Evolutionary conservation across 176 grass and related monocot genomes (phyloP).

Genomic region (Triticum monococcum): DNA sequence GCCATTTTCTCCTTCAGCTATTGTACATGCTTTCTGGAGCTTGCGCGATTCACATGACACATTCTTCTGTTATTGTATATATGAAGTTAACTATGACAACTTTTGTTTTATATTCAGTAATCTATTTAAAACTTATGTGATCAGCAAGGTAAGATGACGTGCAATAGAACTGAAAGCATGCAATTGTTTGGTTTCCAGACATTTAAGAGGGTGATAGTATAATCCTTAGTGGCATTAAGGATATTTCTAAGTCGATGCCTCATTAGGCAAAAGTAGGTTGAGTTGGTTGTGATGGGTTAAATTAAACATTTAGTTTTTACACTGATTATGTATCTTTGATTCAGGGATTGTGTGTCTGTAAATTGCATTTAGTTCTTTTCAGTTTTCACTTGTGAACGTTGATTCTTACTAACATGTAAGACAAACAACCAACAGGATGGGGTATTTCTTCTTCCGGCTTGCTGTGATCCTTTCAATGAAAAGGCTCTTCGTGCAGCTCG

Average conservation of each 20-base stretch:
- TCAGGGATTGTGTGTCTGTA: not conserved
- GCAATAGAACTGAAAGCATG: not conserved
- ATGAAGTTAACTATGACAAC: not conserved
- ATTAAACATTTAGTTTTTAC: not conserved
- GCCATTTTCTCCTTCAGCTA: not conserved
- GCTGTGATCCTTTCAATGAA: slow-evolving; percentile 96
- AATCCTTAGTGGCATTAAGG: not conserved
- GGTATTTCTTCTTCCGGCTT: slow-evolving; percentile 79
- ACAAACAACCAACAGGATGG: slow-evolving; percentile 60
- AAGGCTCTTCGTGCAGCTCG: slow-evolving; percentile 89
- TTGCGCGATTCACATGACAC: not conserved
- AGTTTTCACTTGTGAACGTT: not conserved
- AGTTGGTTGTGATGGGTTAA: not conserved
- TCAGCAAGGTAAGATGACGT: not conserved
- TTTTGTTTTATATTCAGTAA: not conserved
- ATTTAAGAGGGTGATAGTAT: not conserved
- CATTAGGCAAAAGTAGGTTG: not conserved
- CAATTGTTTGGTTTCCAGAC: not conserved
- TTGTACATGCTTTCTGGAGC: not conserved
- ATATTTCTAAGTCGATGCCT: not conserved
- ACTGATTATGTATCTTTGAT: not conserved
- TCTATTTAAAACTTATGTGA: not conserved
- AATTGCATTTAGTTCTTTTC: not conserved
- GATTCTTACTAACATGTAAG: slow-evolving; percentile 24
- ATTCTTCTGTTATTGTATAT: not conserved